Base-by-base conservation (phyloP, 805 yeast species). In the Priceomyces castillae region DNA sequence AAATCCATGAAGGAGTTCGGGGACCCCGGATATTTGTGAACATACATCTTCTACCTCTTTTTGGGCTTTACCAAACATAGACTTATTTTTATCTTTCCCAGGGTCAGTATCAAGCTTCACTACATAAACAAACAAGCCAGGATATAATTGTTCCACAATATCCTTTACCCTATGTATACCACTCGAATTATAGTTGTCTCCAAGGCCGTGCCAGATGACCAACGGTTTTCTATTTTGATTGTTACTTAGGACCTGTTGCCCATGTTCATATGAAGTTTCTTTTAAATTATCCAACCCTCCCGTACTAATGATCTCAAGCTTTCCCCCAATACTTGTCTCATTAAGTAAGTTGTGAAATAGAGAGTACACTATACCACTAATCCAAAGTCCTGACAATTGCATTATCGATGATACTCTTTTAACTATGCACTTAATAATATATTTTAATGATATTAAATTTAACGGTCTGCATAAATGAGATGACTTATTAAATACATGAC, bases 151-250 rank as follows among this genome's bases (percentile, higher is more conserved):
- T 15, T 65, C 53, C 6, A 85, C 62, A 1, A 75, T 44, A 0
- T 67, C 68, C 4, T 64, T 61, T 1, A 75, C 77, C n/a, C 69
- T 59, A 23, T 62, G 65, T 71, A 85, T 78, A 0, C 84, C 78
- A 0, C 73, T 58, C 0, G 89, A 79, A 54, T 83, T 76, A 57
- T 81, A 86, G 9, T 77, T 73, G 58, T 86, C 95, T 0, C 95
- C 94, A 62, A 87, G 71, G 0, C 95, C 95, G 54, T 86, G 95
- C 95, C 95, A 86, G 33, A 87, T 56, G 2, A 86, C 88, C 2
- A 86, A 73, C 0, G 88, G 84, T 18, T 56, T 47, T 30, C 41
- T 26, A 5, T 28, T 28, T 5, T 12, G n/a, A 28, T 10, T 11
- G 31, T 19, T 34, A 23, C 11, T 19, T 34, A 34, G 9, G 25